Evolutionary conservation across 1,284 basidiomycete genomes (phyloP), one percentile per base, ranked within the genome.

Genomic region (Tylopilus sp.): DNA sequence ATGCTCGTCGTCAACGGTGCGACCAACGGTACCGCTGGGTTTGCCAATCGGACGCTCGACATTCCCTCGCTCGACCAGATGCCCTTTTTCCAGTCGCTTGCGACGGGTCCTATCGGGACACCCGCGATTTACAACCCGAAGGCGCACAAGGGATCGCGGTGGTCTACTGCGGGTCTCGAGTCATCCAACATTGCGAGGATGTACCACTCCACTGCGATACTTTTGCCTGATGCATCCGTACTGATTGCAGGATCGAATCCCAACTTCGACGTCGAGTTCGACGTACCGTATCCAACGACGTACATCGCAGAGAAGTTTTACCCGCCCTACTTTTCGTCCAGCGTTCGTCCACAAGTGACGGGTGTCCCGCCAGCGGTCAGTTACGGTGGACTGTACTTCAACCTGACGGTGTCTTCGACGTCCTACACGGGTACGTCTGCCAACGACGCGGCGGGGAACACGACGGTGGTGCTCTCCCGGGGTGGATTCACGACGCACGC

Each of bases 181-280:
- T 71, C 78, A 0, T 81, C 83, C 2, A 75, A 61, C 11, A 84
- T 92, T 44, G 71, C 89, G 46, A 78, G 91, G 52, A 71, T 95
- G 58, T 94, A 95, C 69, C 92, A 94, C 71, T 92, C 89, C 1
- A 81, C 82, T 1, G 90, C 90, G 15, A 75, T 94, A 23, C 79
- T 97, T 19, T 81, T 97, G n/a, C 84, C 92, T 6, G 92, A 95
- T 61, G 89, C 79, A 1, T 89, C 88, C 2, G 84, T 97, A 33
- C 69, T 96, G 53, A 78, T 96, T 55, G 90, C 89, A 40, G 94
- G 94, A 13, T 92, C 89, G 31, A 97, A 96, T 71, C 92, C 92
- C n/a, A 95, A 95, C 65, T 76, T 88, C 44, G 93, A 97, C 58
- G 89, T 84, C 54, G 84, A 87, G 56, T 53, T 74, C 7, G 69